A percentile compares a stretch with the other conserved stretches of the same genome.
Evolutionary conservation across 768 basidiomycete genomes (phyloP).

Genomic region (Kwoniella botswanensis): DNA sequence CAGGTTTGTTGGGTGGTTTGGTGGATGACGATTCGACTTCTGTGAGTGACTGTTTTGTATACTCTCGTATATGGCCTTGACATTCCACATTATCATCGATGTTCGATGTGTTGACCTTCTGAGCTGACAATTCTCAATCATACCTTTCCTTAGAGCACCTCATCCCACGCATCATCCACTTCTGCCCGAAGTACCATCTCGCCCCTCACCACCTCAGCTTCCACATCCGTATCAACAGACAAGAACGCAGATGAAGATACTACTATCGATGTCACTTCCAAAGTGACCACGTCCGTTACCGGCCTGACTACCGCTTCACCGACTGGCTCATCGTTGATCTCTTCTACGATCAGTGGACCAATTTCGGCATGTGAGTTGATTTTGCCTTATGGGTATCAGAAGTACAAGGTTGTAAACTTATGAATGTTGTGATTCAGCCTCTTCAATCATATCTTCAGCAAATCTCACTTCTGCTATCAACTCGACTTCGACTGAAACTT

Average conservation of each 20-base stretch:
- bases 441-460: slow-evolving; percentile 5
- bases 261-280: background rate
- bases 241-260: slow-evolving; percentile 3
- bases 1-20: slow-evolving; percentile 15
- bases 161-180: background rate
- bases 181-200: background rate
- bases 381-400: background rate
- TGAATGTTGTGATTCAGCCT: background rate
- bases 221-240: background rate
- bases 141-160: background rate
- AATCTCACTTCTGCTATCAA: slow-evolving; percentile 5
- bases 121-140: background rate
- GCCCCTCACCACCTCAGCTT: background rate
- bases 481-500: slow-evolving; percentile 2
- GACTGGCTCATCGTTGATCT: background rate
- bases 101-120: background rate
- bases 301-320: slow-evolving; percentile 2
- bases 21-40: slow-evolving; percentile 12
- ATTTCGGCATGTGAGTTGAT: background rate
- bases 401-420: background rate
- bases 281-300: background rate
- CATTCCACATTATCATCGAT: background rate
- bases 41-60: background rate
- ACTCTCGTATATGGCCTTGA: background rate
- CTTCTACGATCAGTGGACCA: slow-evolving; percentile 2